Percentiles rank a stretch among this genome's conserved stretches.
phyloP scores from a whole-genome alignment of 352 stramenopile species.

The Pseudoperonospora humuli region DNA sequence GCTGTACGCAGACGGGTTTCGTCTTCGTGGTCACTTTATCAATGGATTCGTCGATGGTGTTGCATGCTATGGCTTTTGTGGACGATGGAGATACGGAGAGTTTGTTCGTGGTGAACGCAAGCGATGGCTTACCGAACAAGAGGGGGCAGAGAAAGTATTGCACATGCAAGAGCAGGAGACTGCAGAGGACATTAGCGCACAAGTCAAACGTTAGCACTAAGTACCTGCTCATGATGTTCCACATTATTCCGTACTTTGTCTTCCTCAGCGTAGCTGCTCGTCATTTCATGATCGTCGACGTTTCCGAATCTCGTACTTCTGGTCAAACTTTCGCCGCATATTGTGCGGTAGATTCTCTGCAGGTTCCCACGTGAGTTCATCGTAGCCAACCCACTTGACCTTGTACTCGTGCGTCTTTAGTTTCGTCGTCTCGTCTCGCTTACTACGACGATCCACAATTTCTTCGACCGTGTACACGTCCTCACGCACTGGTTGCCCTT shows the following conservation, averaged over 20 bases:
- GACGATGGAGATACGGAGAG: too few relatives aligned
- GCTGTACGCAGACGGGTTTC: too few relatives aligned
- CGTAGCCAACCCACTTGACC: conserved; percentile 84
- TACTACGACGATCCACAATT: conserved; percentile 56
- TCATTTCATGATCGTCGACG: neutral
- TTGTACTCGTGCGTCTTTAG: conserved; percentile 75
- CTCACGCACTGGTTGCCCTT: conserved; percentile 59
- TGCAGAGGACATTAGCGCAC: too few relatives aligned
- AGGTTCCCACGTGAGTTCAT: conserved; percentile 72
- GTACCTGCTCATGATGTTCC: too few relatives aligned
- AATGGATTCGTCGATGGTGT: too few relatives aligned
- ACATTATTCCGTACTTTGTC: too few relatives aligned
- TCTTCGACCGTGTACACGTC: conserved; percentile 74
- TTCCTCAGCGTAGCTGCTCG: neutral
- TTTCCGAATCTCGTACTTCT: conserved; percentile 61
- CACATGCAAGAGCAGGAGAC: conserved; percentile 32
- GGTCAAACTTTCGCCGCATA: conserved; percentile 68
- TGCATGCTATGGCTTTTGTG: too few relatives aligned
- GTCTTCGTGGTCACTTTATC: too few relatives aligned
- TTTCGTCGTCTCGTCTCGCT: conserved; percentile 52
- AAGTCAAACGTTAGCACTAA: too few relatives aligned
- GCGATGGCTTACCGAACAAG: too few relatives aligned
- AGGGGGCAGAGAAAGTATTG: too few relatives aligned
- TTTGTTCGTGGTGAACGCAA: too few relatives aligned
- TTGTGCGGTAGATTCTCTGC: conserved; percentile 73